Evolutionary conservation across 257 asterid species (phyloP).

Genomic region (Thymus mandschuricus): DNA sequence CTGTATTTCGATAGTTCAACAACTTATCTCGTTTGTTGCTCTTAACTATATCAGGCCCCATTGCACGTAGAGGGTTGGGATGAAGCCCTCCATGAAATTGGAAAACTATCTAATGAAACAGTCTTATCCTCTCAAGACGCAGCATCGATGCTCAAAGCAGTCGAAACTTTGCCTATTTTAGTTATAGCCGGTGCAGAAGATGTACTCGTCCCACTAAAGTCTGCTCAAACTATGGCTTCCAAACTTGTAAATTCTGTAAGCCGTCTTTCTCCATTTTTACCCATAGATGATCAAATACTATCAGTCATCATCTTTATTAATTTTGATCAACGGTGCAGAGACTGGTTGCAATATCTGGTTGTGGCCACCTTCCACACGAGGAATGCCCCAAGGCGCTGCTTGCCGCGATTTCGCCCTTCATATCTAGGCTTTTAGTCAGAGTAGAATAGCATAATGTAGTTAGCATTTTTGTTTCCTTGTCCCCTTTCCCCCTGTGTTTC

Average conservation of each 20-base stretch:
- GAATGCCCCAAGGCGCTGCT: slow-evolving; percentile 97
- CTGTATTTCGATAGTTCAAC: not conserved
- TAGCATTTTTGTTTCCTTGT: slow-evolving; percentile 21
- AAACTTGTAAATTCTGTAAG: slow-evolving; percentile 86
- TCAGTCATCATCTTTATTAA: no score
- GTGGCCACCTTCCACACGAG: slow-evolving; percentile 99
- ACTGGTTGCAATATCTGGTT: slow-evolving; percentile 88
- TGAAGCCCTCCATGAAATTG: slow-evolving; percentile 92
- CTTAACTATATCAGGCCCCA: slow-evolving; percentile 62
- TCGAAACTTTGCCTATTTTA: slow-evolving; percentile 72
- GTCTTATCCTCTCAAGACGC: slow-evolving; percentile 71
- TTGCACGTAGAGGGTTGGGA: slow-evolving; percentile 93
- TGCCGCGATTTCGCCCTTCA: slow-evolving; percentile 88
- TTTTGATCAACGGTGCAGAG: slow-evolving; percentile 51
- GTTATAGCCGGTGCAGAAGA: slow-evolving; percentile 92
- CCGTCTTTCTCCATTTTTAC: not conserved
- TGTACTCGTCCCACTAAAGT: slow-evolving; percentile 72
- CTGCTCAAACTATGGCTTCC: slow-evolving; percentile 82
- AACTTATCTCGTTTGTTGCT: slow-evolving; percentile 25
- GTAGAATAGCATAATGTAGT: slow-evolving; percentile 46
- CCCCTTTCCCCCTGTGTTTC: no score
- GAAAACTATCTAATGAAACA: slow-evolving; percentile 77
- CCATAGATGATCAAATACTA: no score
- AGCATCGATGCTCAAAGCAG: slow-evolving; percentile 68
- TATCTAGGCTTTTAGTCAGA: slow-evolving; percentile 55